Conservation (phyloP, 768 basidiomycete species). For the Ramaria sp. region DNA sequence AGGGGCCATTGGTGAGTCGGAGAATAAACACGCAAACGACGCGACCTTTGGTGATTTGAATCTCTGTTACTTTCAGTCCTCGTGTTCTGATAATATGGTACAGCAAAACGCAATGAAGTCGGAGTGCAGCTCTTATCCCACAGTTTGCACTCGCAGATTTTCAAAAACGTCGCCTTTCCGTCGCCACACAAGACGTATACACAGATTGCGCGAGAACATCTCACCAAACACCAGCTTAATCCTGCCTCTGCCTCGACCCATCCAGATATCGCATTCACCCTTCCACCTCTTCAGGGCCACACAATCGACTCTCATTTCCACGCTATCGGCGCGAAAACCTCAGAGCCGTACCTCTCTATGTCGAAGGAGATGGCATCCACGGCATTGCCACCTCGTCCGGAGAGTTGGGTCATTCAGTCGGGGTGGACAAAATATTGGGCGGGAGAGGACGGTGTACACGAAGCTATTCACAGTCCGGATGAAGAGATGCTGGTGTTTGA, state of each 20-base stretch:
- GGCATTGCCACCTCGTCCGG: conserved; percentile 49
- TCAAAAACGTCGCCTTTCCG: conserved; percentile 56
- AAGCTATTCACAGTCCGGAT: conserved; percentile 57
- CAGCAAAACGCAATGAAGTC: conserved; percentile 69
- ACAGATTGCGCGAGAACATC: conserved; percentile 71
- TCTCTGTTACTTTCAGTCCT: background rate
- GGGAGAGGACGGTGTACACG: conserved; percentile 63
- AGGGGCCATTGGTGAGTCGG: background rate
- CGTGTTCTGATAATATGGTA: background rate
- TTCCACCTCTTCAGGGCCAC: conserved; percentile 74
- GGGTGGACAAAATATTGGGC: conserved; percentile 88
- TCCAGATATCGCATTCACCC: conserved; percentile 41
- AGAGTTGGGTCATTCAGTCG: conserved; percentile 35
- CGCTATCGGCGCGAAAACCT: conserved; percentile 52
- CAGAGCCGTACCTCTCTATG: conserved; percentile 71
- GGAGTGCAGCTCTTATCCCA: conserved; percentile 91
- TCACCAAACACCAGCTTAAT: conserved; percentile 71
- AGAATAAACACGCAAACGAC: background rate
- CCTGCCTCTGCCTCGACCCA: conserved; percentile 70
- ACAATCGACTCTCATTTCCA: conserved; percentile 87
- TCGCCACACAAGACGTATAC: conserved; percentile 48
- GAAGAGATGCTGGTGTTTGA: conserved; percentile 83
- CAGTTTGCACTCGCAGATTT: conserved; percentile 73
- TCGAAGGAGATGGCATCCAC: conserved; percentile 44
- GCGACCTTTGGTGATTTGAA: background rate